Evolutionary conservation across 2,329 filamentous ascomycete species (phyloP), one percentile per base, ranked within the genome.

Genomic region (Pyrenochaeta sp.): DNA sequence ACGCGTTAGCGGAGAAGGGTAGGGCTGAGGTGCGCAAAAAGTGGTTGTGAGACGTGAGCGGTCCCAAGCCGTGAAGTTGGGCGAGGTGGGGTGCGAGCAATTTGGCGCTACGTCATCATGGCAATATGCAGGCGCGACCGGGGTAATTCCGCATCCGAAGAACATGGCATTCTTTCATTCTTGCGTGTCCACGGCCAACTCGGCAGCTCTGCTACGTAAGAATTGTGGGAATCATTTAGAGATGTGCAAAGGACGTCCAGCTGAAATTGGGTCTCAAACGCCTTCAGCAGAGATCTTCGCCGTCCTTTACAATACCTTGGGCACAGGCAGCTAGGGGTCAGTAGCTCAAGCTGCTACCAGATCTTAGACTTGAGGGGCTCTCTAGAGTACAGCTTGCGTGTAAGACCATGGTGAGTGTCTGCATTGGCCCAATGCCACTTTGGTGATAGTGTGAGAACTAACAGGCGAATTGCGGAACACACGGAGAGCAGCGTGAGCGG

Each of bases 31-130:
- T 41, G 35, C 9, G 36, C 28, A 36, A 28, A 31, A 28, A 29
- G 45, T 26, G 27, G 23, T 41, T 21, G 49, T 50, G 36, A 26
- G 46, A 44, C 38, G 35, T 28, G 14, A 17, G 11, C 11, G 2
- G 11, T 20, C 9, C 21, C 2, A 20, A 21, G 13, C 14, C 9
- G 4, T 24, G 14, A 30, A 45, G 28, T 37, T 51, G 46, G 35
- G 52, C 17, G 42, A 47, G 52, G 49, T 51, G 37, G 34, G 17
- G 39, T 13, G 34, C 27, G 19, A 23, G 21, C 15, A 31, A 18
- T 7, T 27, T 29, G 23, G 20, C 18, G 21, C 44, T 39, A 54
- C 53, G 53, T 56, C 50, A 54, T 54, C 15, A 29, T 37, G 19
- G 39, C 18, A n/a, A 34, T 34, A 21, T 23, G 9, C 5, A 19